Evolutionary conservation across 2,329 filamentous ascomycete species (phyloP).

Genomic region (Aplosporella prunicola): DNA sequence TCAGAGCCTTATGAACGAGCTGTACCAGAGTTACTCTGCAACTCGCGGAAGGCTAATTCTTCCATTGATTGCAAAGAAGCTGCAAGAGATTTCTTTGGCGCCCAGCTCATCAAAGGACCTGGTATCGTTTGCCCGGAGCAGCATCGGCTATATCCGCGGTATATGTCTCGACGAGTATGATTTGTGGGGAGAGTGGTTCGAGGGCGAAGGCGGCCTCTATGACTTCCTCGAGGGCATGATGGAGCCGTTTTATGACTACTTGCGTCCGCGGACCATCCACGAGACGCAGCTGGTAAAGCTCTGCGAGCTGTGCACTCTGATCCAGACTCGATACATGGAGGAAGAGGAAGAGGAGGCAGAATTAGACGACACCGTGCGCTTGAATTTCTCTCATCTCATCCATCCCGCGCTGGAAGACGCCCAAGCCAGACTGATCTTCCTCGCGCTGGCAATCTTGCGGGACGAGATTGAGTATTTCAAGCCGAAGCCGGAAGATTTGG

Average conservation of each 20-base stretch:
- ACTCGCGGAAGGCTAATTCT: conserved; percentile 50
- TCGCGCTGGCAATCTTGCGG: conserved; percentile 52
- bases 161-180: conserved; percentile 60
- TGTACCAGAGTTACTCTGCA: conserved; percentile 54
- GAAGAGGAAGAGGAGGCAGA: conserved; percentile 43
- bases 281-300: conserved; percentile 57
- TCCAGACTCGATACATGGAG: conserved; percentile 57
- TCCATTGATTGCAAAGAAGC: conserved; percentile 54
- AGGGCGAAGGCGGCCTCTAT: conserved; percentile 52
- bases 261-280: conserved; percentile 56
- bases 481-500: conserved; percentile 54
- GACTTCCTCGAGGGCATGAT: conserved; percentile 59
- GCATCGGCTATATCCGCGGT: conserved; percentile 55
- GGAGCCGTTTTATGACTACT: conserved; percentile 57
- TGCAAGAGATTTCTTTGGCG: conserved; percentile 45
- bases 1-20: conserved; percentile 54
- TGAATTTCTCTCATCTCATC: conserved; percentile 54
- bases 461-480: conserved; percentile 59
- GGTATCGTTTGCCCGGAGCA: conserved; percentile 54
- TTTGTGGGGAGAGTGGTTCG: conserved; percentile 58
- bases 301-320: conserved; percentile 56
- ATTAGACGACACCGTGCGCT: conserved; percentile 40
- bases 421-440: conserved; percentile 57
- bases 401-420: conserved; percentile 59
- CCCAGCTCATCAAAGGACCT: conserved; percentile 54